These are phyloP conservation scores for Sideroxylon spinosum DNA, from an alignment of 179 eudicot genomes.

Conservation along the genomic window DNA sequence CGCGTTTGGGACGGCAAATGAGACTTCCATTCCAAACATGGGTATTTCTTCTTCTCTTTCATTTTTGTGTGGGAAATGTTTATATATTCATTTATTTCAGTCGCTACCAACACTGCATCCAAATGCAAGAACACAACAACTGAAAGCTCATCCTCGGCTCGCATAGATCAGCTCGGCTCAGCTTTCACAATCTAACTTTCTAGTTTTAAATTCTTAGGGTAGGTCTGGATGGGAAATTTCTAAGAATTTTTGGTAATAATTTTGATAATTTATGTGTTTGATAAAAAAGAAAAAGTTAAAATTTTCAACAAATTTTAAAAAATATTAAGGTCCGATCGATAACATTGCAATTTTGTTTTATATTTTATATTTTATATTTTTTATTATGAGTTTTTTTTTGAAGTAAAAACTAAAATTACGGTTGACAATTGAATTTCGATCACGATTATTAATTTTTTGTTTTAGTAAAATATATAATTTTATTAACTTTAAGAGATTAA, in stretches of 20 bases:
- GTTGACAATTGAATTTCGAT: too few species aligned
- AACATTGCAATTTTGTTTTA: too few species aligned
- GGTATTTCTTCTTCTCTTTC: neutral
- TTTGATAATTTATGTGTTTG: neutral
- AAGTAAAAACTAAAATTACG: too few species aligned
- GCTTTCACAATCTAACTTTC: neutral
- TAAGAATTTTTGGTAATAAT: neutral
- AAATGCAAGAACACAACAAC: neutral
- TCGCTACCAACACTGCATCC: neutral
- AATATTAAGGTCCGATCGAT: too few species aligned
- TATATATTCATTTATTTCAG: neutral
- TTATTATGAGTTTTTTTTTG: too few species aligned
- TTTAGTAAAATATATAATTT: too few species aligned
- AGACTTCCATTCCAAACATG: neutral
- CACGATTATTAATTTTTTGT: too few species aligned
- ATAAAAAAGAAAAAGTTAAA: too few species aligned
- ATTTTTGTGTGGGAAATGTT: neutral
- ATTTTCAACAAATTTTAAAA: too few species aligned
- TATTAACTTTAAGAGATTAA: too few species aligned
- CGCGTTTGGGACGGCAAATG: neutral
- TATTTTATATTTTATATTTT: too few species aligned
- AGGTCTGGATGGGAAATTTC: neutral
- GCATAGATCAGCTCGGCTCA: neutral
- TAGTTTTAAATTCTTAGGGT: neutral
- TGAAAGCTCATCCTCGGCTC: constrained; percentile 5